These are phyloP conservation scores for Porogramme epimiltina DNA, from an alignment of 1,284 basidiomycete genomes.

Conservation along the genomic window DNA sequence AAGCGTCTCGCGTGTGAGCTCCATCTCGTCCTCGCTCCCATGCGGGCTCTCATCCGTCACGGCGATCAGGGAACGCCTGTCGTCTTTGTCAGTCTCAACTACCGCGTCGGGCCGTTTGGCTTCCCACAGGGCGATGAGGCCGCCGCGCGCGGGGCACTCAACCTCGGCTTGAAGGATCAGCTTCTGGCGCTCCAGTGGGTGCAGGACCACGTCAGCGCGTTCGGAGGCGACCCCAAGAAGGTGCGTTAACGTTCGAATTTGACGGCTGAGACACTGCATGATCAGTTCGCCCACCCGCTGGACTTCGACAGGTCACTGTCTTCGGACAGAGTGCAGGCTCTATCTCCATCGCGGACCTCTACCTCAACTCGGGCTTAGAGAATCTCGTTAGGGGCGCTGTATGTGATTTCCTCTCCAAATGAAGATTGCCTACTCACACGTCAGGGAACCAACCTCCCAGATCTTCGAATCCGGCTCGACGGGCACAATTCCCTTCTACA, in stretches of 20 bases:
- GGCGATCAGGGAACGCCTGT: slow-evolving; percentile 55
- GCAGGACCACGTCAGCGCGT: slow-evolving; percentile 44
- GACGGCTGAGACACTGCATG: neutral
- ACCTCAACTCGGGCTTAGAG: slow-evolving; percentile 43
- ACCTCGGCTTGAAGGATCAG: slow-evolving; percentile 48
- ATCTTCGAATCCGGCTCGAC: slow-evolving; percentile 20
- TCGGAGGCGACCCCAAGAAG: slow-evolving; percentile 52
- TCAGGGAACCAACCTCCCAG: neutral
- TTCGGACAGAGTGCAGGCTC: slow-evolving; percentile 59
- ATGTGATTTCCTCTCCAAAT: slow-evolving; percentile 15
- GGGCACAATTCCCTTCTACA: slow-evolving; percentile 13
- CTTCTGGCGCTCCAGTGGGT: slow-evolving; percentile 50
- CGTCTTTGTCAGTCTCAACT: slow-evolving; percentile 60
- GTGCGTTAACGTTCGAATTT: too few relatives aligned
- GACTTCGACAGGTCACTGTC: slow-evolving; percentile 43
- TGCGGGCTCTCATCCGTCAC: too few relatives aligned
- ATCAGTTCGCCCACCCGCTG: too few relatives aligned
- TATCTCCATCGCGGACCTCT: slow-evolving; percentile 43
- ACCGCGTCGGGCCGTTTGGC: slow-evolving; percentile 53
- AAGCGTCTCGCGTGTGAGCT: slow-evolving; percentile 42
- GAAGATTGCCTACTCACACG: too few relatives aligned
- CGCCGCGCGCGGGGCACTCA: slow-evolving; percentile 37
- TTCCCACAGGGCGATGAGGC: slow-evolving; percentile 51
- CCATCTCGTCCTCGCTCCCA: neutral
- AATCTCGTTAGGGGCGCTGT: slow-evolving; percentile 45